Evolutionary conservation across 495 filamentous ascomycete genomes (phyloP), one percentile per base, ranked within the genome.

Genomic region (Daldinia vernicosa): DNA sequence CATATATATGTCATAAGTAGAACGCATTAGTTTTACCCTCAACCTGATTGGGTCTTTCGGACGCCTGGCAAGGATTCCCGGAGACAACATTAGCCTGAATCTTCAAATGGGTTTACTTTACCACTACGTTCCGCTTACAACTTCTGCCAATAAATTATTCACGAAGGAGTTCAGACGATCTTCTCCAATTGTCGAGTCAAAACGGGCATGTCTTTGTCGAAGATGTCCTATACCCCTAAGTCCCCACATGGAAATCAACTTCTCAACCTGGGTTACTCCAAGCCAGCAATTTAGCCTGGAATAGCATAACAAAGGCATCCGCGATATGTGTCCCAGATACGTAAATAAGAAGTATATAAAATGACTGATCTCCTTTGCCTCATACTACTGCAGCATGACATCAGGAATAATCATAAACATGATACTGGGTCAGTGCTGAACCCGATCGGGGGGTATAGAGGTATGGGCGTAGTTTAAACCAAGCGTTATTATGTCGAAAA

Each of bases 21-120:
- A 60, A 24, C 7, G 70, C 58, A 73, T 73, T 73, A 73, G 66
- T 73, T 69, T 73, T 73, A 69, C 61, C 50, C 58, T 24, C 1
- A 4, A 58, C 53, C 4, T 69, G 60, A 73, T 73, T 73, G 70
- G 70, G 17, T 50, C 45, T 39, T 7, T 39, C 69, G 69, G 69
- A 47, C 8, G 22, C 60, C 64, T 67, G 54, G 69, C 69, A 32
- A 72, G 37, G 69, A 54, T 63, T 72, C 60, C 69, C 63, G 69
- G 60, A 59, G 59, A 51, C 39, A 1, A 67, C 28, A 72, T 72
- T 72, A 72, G 69, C 54, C 69, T 72, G 64, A 72, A 72, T 72
- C 17, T 60, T 28, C 24, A 59, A 37, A 53, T 45, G 19, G 27
- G 43, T 54, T 24, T 63, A 14, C 30, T 67, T 45, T 58, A 60